Evolutionary conservation across 2,329 filamentous ascomycete species (phyloP), one percentile per base, ranked within the genome.

Genomic region (Cercospora sp.): DNA sequence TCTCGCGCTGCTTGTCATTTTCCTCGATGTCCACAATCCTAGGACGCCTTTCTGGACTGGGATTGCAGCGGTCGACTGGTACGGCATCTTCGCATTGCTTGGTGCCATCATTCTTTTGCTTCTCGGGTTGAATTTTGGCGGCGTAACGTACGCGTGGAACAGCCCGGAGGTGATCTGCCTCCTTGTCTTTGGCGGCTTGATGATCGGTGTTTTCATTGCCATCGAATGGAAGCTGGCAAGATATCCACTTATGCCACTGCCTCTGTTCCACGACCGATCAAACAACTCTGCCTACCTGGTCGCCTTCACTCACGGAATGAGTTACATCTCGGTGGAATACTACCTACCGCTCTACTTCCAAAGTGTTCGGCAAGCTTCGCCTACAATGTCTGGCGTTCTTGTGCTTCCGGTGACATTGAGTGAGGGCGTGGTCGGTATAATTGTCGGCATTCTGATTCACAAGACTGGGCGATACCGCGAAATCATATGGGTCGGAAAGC

Each of bases 181-280:
- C 5, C 49, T 55, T 5, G 49, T 55, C 49, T 55, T 55, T n/a
- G 49, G 49, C 49, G 49, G 24, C 12, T 26, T 30, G 12, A 55
- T 55, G 49, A 55, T 55, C 13, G 49, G 24, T 13, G 24, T 55
- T 26, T 55, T 55, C 24, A 9, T 55, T 26, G 49, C 7, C 26
- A 55, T 55, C 49, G 49, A 55, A 28, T 55, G 49, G 49, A 55
- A 55, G 49, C 49, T 55, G 24, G 49, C 49, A 55, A 24, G 49
- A 30, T 55, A 28, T 2, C 49, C 49, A 16, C 13, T 55, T 3
- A 55, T 55, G 49, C 49, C 49, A 16, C 26, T 55, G 49, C 49
- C 49, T n/a, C 49, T 55, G 3, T 55, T 55, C 16, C 49, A 55
- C 24, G 49, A 55, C 9, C 49, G 49, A 28, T 55, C 49, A 7